Base-by-base conservation (phyloP, 768 basidiomycete species). In the Lepiota brunneoincarnata region DNA sequence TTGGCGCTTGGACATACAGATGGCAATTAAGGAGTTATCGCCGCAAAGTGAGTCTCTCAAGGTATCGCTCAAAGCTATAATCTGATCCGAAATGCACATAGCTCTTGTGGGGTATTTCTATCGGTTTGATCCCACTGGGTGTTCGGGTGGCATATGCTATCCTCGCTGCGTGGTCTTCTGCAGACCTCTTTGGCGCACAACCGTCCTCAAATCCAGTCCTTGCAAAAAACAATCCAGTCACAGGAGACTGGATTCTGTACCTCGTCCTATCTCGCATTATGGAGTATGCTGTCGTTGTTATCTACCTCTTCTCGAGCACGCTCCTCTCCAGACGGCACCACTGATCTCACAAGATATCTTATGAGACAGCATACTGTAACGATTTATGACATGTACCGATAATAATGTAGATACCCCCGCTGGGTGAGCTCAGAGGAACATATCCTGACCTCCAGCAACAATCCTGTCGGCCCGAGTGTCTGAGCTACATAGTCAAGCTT, bases 401-500 rank as follows among this genome's bases (percentile, higher is more conserved):
- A 54, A 12, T 26, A 38, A 48, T 40, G 40, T 52, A 51, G 44
- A 52, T 51, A 44, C 37, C 21, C 14, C 24, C 44, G n/a, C 7
- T 18, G 20, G n/a, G 20, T 28, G 14, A 35, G 36, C 39, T 39
- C 15, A 39, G 20, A n/a, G n/a, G n/a, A 23, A n/a, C 24, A 40
- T 21, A 43, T 28, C 24, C 17, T n/a, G 21, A 49, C 23, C 20
- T 15, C 18, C 26, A n/a, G 34, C 17, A 17, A 24, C 15, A 36
- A 10, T 35, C 23, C 10, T 18, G 21, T 34, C 6, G 14, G 21
- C 9, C 38, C 37, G 56, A 24, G 70, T 87, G 83, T 88, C 61
- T 66, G 84, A 80, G 75, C 78, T 62, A 61, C 86, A 86, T 84
- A 88, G 86, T 88, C 86, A 84, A 88, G 84, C 83, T 74, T 71